Evolutionary conservation across 208 protist species (phyloP), one percentile per base, ranked within the genome.

Genomic region (Borovskyia barvae): DNA sequence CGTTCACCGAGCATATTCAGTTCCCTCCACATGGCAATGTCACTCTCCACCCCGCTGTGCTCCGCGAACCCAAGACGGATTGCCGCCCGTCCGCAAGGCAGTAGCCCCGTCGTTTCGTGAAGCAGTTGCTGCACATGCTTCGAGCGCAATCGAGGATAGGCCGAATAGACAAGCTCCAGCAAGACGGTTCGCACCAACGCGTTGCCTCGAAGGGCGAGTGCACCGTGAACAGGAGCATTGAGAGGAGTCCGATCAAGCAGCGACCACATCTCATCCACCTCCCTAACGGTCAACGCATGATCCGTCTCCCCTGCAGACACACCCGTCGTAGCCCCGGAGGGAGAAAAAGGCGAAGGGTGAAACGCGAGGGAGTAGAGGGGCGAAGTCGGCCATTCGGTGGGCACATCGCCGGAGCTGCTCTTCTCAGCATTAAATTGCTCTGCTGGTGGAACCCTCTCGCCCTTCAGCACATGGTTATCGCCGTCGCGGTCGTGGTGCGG

Each of bases 11-110:
- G 69, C 30, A 83, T 67, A 66, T 95, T 95, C 15, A 92, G 77
- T 59, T 95, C 90, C 7, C 90, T 72, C 87, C 90, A 95, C 78
- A 95, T 83, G 37, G 66, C 71, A 41, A 92, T 76, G 49, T 95
- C 90, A 3, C 75, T 68, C 41, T 81, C 62, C 8, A 91, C 77
- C 6, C 68, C 74, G 41, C 80, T 76, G 36, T 87, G 45, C 8
- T 90, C 76, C 0, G 80, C 77, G 58, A 95, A 84, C n/a, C 90
- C 90, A 5, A 91, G 50, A 14, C 86, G 83, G 39, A 72, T 53
- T 9, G 86, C 84, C 1, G 87, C 55, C 3, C 84, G 73, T 30
- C 70, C 72, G 58, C 82, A 91, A 29, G 86, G 72, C 48, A 92
- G 75, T 53, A 93, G 72, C 22, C 90, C 84, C 45, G 80, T 86